Conservation (phyloP, 495 filamentous ascomycete genomes). For the Tuber calosporum region DNA sequence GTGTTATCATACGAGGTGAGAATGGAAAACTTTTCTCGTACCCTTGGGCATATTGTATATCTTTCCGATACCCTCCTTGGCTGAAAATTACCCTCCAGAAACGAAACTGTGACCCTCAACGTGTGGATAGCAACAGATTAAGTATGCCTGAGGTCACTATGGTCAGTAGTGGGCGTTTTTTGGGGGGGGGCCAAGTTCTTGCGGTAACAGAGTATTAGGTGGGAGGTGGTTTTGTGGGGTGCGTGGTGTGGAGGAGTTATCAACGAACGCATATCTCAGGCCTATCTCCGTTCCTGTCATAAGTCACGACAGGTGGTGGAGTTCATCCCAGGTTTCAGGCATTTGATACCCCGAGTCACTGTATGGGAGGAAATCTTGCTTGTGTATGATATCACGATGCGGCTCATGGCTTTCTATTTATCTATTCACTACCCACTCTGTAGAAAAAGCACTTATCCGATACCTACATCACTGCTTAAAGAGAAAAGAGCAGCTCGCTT, state of each 20-base stretch:
- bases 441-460: neutral
- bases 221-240: neutral
- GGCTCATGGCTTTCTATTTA: neutral
- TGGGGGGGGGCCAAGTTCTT: no score
- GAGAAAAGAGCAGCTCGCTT: neutral
- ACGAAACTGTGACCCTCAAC: no score
- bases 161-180: no score
- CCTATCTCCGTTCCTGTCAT: neutral
- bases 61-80: no score
- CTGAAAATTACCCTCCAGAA: no score
- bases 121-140: no score
- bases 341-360: neutral
- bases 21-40: no score
- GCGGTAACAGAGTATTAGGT: no score
- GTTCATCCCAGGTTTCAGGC: neutral
- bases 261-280: neutral
- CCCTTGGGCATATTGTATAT: no score
- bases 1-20: no score
- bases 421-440: neutral
- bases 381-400: neutral
- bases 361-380: neutral
- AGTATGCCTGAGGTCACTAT: no score
- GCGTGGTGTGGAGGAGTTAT: neutral
- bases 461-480: neutral
- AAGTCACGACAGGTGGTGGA: neutral